Percentiles rank a stretch among this genome's conserved stretches.
Conservation (phyloP, 2,329 filamentous ascomycete species). For the Hymenoscyphus albidus region DNA sequence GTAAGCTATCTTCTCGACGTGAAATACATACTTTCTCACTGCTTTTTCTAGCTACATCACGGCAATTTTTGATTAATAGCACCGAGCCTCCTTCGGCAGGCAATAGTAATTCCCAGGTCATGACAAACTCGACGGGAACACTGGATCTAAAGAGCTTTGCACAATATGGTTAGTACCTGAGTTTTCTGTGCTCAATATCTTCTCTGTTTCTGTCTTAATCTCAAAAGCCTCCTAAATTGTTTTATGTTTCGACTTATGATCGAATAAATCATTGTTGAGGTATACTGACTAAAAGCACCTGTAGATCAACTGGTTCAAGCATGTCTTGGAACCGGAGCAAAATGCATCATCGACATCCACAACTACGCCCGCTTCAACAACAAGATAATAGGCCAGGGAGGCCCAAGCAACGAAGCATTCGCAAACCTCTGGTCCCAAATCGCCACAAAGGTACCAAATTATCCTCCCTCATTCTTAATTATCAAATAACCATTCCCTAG, state of each 20-base stretch:
- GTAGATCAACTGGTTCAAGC: conserved; percentile 53
- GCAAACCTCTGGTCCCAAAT: conserved; percentile 14
- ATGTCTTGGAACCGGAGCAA: conserved; percentile 53
- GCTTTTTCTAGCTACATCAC: conserved; percentile 41
- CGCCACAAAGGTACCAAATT: conserved; percentile 9
- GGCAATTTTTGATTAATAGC: conserved; percentile 56
- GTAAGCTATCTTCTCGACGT: not conserved
- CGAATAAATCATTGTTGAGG: too few species aligned
- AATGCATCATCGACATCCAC: conserved; percentile 58
- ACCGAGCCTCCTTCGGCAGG: conserved; percentile 8
- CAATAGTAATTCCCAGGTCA: conserved; percentile 34
- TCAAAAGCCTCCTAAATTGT: too few species aligned
- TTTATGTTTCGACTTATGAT: too few species aligned
- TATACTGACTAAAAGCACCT: too few species aligned
- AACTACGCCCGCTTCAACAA: conserved; percentile 50
- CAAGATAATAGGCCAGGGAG: conserved; percentile 61
- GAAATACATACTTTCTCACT: not conserved
- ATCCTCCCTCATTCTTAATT: not conserved
- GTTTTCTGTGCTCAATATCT: too few species aligned
- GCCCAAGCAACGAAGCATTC: conserved; percentile 56
- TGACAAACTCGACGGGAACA: conserved; percentile 29
- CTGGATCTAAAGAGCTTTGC: conserved; percentile 48
- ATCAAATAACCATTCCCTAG: conserved; percentile 42
- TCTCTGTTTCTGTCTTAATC: too few species aligned
- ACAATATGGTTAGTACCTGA: conserved; percentile 38